These are phyloP conservation scores for Mycena epipterygia DNA, from an alignment of 768 basidiomycete genomes.

Conservation along the genomic window DNA sequence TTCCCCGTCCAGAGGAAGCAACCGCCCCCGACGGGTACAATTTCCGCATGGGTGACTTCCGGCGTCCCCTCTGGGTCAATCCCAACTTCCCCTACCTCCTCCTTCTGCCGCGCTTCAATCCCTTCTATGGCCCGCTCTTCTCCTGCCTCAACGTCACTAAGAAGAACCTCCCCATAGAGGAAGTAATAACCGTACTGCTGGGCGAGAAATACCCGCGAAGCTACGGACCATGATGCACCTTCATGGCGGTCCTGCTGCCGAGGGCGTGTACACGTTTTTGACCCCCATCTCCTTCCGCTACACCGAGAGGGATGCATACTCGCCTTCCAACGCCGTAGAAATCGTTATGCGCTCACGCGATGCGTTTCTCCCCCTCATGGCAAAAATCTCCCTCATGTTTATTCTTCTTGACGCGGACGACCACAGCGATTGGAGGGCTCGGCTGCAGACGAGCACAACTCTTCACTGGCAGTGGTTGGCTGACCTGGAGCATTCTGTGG, in stretches of 20 bases:
- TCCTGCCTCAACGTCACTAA: constrained; percentile 21
- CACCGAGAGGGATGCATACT: constrained; percentile 18
- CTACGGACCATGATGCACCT: constrained; percentile 20
- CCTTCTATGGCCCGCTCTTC: constrained; percentile 28
- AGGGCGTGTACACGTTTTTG: constrained; percentile 12
- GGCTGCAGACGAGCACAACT: background rate
- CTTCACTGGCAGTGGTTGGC: constrained; percentile 25
- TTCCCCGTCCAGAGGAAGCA: constrained; percentile 17
- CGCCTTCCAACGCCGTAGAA: constrained; percentile 9
- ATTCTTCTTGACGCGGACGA: constrained; percentile 23
- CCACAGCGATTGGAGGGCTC: constrained; percentile 20
- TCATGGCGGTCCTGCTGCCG: constrained; percentile 21
- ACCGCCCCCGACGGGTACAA: constrained; percentile 20
- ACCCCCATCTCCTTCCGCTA: constrained; percentile 22
- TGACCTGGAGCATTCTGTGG: constrained; percentile 30
- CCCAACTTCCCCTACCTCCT: constrained; percentile 24
- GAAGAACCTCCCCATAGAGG: constrained; percentile 24
- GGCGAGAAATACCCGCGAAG: background rate
- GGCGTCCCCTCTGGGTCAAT: constrained; percentile 23
- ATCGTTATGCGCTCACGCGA: constrained; percentile 29
- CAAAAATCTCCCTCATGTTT: constrained; percentile 20
- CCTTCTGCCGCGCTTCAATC: constrained; percentile 24
- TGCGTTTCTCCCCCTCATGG: constrained; percentile 32
- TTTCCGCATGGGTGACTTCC: constrained; percentile 16
- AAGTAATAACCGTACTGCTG: background rate